phyloP scores from a whole-genome alignment of 495 filamentous ascomycete genomes.

The Choiromyces venosus region DNA sequence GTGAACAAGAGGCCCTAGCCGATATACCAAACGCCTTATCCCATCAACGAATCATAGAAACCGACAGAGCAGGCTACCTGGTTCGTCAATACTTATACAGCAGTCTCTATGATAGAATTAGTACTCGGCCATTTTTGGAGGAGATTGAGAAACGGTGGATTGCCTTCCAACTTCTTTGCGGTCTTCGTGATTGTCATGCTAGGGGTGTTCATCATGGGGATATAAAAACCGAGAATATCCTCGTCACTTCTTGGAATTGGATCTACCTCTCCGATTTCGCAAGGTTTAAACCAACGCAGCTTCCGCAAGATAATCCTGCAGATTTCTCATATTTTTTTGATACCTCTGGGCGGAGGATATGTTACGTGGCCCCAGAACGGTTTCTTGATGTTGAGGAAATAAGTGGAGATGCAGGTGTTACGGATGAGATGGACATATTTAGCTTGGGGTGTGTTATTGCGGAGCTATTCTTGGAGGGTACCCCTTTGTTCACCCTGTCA shows the following conservation, averaged over 20 bases:
- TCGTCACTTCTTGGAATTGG: constrained; percentile 99
- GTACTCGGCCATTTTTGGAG: constrained; percentile 93
- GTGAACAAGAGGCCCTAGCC: constrained; percentile 69
- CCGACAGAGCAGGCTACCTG: constrained; percentile 81
- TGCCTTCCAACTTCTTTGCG: constrained; percentile 90
- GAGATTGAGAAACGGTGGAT: constrained; percentile 99
- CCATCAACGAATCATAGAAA: constrained; percentile 86
- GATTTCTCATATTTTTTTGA: constrained; percentile 98
- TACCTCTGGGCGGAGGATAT: constrained; percentile 83
- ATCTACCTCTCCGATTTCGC: constrained; percentile 96
- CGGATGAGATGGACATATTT: constrained; percentile 99
- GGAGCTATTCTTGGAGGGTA: constrained; percentile 83
- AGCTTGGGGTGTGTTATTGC: constrained; percentile 96
- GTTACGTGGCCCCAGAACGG: constrained; percentile 91
- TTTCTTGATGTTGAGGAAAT: constrained; percentile 69
- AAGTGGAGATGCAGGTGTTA: constrained; percentile 57
- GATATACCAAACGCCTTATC: constrained; percentile 87
- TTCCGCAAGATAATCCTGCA: constrained; percentile 94
- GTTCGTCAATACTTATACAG: constrained; percentile 95
- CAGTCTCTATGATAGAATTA: constrained; percentile 94
- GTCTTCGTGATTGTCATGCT: constrained; percentile 83
- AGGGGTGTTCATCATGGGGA: constrained; percentile 93
- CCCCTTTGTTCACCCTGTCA: constrained; percentile 84
- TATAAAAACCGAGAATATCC: constrained; percentile 93
- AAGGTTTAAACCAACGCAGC: constrained; percentile 87